phyloP scores from a whole-genome alignment of 306 rosid genomes.

The Erythrophleum fordii region DNA sequence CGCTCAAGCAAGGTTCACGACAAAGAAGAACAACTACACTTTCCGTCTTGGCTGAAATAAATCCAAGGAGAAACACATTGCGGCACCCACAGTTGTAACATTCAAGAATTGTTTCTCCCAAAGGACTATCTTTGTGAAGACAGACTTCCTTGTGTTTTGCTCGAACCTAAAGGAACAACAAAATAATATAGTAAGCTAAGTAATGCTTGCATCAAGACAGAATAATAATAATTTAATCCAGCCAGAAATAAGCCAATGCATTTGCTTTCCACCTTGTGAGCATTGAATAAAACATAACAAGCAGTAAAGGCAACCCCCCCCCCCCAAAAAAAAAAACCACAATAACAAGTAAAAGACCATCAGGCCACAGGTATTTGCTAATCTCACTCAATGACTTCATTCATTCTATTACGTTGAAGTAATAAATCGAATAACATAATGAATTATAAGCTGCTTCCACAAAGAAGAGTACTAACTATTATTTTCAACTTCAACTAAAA shows the following conservation, averaged over 20 bases:
- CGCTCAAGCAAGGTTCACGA: slow-evolving; percentile 79
- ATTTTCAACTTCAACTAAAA: background rate
- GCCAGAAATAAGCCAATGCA: slow-evolving; percentile 1
- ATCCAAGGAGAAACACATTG: slow-evolving; percentile 82
- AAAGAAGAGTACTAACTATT: background rate
- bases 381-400: background rate
- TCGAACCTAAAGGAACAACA: slow-evolving; percentile 70
- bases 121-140: slow-evolving; percentile 94
- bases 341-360: too few species aligned
- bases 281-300: background rate
- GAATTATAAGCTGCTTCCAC: background rate
- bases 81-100: slow-evolving; percentile 99
- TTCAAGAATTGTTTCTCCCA: slow-evolving; percentile 98
- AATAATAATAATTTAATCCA: background rate
- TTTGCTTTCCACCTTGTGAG: background rate
- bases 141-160: slow-evolving; percentile 99
- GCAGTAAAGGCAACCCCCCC: background rate
- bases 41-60: slow-evolving; percentile 74
- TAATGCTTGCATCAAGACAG: slow-evolving; percentile 37
- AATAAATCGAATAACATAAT: background rate
- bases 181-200: slow-evolving; percentile 18
- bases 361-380: background rate
- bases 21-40: slow-evolving; percentile 82
- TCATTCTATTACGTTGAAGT: background rate
- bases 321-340: too few species aligned